Evolutionary conservation across 345 rosid species (phyloP), one percentile per base, ranked within the genome.

Genomic region (Psidium guajava): DNA sequence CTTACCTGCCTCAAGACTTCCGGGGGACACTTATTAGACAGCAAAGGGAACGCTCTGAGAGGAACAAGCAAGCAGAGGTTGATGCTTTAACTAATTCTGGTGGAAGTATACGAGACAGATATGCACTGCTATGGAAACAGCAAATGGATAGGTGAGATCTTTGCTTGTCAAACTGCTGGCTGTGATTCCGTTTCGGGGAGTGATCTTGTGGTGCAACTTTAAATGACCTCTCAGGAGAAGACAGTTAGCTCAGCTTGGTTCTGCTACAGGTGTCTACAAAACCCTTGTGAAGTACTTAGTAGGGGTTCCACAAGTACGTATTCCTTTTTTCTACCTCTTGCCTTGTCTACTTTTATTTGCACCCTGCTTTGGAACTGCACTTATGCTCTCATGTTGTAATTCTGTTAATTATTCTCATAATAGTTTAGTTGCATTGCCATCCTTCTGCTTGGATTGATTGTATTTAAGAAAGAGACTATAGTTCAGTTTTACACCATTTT

Each of bases 1-100:
- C 99, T 86, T 97, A 97, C 93, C 90, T 97, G 98, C 99, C 99
- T 91, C 99, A 97, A 93, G 99, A 97, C 90, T 97, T 97, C 87
- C 97, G 99, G 25, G 99, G 98, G 83, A 92, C 95, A 24, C 89
- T 97, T 82, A 95, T 97, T 86, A 90, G 92, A 88, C 98, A 94
- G 89, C 98, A 95, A 88, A 94, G 93, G 88, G 99, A 97, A 86
- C 90, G 99, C 50, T 97, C 99, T n/a, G 99, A 97, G 91, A 95
- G 94, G 91, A 97, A 95, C 91, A 97, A 94, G 94, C 98, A 95
- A 91, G 98, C 97, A 36, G 98, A 93, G 88, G 98, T 95, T 90
- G 98, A 95, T 88, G 92, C 96, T 53, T 87, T 97, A 90, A 87
- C 93, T 85, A 93, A 83, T 88, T 94, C 98, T 83, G 98, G 98